Evolutionary conservation across 805 yeast genomes (phyloP), one percentile per base, ranked within the genome.

Genomic region (Candida pini): DNA sequence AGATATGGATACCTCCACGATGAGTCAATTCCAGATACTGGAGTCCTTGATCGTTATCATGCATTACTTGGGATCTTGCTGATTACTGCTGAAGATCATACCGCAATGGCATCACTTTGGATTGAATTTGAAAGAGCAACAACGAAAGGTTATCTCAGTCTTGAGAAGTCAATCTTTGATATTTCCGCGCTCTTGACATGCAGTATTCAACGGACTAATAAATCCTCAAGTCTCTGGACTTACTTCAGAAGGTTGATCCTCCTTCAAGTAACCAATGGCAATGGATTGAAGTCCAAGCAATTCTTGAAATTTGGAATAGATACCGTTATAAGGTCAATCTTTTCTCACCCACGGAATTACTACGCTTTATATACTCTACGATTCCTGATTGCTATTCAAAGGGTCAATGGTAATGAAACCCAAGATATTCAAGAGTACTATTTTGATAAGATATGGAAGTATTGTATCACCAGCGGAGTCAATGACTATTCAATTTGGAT

Each of bases 291-390:
- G 29, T 18, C 3, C 24, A 28, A n/a, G 18, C 13, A 19, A 7
- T n/a, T 27, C 3, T 13, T 35, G 21, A n/a, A 21, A 8, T 27
- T 26, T 25, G 17, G 40, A 12, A 9, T 42, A 8, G 39, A 39
- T 4, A 31, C 44, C 2, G 56, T 71, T 2, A 35, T 55, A 2
- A 32, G 31, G 7, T 67, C 78, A 0, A 62, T 63, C 0, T 47
- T 39, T 17, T 39, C 49, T 9, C 79, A 73, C 43, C 66, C 66
- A 8, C 46, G 61, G 28, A 73, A 71, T 46, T 73, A 73, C 45
- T 72, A 71, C 35, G 73, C 76, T 0, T 62, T 70, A 63, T 47
- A 54, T n/a, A 56, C 62, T 38, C 54, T 68, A 4, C 31, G 51
- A 30, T 45, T 35, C 34, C 41, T 43, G 33, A 30, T 44, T 27